These are phyloP conservation scores for Patellifolia procumbens DNA, from an alignment of 179 eudicot genomes.

Conservation along the genomic window DNA sequence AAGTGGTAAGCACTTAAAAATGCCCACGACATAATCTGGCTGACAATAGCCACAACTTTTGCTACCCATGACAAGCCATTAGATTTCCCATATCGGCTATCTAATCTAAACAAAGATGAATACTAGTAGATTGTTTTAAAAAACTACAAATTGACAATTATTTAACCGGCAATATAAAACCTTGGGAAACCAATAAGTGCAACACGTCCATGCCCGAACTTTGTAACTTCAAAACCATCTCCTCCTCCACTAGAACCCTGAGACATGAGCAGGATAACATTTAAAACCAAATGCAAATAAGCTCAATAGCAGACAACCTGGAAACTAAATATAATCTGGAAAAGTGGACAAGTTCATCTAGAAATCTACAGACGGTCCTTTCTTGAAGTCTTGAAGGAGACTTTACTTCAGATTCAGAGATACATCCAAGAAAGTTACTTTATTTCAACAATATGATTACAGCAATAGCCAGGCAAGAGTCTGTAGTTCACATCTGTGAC, in stretches of 20 bases:
- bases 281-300: not conserved
- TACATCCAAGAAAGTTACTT: not conserved
- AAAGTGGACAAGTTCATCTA: not conserved
- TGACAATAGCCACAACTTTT: slow-evolving; percentile 1
- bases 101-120: slow-evolving; percentile 6
- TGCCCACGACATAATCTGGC: not conserved
- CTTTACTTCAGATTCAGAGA: not conserved
- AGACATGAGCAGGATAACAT: slow-evolving; percentile 24
- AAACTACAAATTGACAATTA: slow-evolving; percentile 5
- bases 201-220: slow-evolving; percentile 98
- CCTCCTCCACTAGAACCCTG: slow-evolving; percentile 99
- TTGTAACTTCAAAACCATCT: slow-evolving; percentile 99
- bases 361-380: not conserved
- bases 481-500: not conserved
- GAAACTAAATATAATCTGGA: not conserved
- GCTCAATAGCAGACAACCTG: not conserved
- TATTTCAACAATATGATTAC: not conserved
- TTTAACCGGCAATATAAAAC: slow-evolving; percentile 36
- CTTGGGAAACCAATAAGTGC: slow-evolving; percentile 99
- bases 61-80: not conserved
- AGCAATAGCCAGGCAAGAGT: not conserved
- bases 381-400: not conserved
- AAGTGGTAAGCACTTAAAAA: not conserved
- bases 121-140: not conserved
- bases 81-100: slow-evolving; percentile 5